These are phyloP conservation scores for Cyclotella cryptica DNA, from an alignment of 108 stramenopile species.

Conservation along the genomic window DNA sequence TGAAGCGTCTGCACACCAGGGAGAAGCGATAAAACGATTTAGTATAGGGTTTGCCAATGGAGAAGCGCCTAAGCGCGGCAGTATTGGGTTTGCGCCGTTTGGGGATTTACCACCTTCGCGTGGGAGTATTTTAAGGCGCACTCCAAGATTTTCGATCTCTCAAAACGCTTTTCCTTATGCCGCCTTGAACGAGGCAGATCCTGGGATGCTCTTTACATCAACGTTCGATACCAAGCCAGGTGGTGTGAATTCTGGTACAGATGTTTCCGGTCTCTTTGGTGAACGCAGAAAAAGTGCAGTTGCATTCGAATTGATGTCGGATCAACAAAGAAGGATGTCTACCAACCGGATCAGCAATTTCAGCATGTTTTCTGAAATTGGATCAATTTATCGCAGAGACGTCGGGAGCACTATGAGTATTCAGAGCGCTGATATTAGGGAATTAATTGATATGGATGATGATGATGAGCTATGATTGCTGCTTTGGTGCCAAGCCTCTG, in stretches of 20 bases:
- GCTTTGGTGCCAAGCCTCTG: too few species aligned
- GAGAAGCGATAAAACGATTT: background rate
- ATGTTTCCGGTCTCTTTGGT: constrained; percentile 38
- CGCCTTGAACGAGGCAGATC: constrained; percentile 28
- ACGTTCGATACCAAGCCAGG: constrained; percentile 52
- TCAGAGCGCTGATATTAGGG: constrained; percentile 46
- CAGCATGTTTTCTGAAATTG: constrained; percentile 27
- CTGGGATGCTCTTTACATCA: constrained; percentile 51
- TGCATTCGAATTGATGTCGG: constrained; percentile 24
- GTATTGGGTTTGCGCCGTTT: background rate
- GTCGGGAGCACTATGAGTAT: constrained; percentile 41
- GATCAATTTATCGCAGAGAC: constrained; percentile 20
- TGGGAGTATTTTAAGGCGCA: constrained; percentile 39
- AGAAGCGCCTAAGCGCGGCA: background rate
- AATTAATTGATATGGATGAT: constrained; percentile 39
- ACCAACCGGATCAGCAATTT: constrained; percentile 35
- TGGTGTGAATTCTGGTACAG: constrained; percentile 50
- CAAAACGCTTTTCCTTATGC: constrained; percentile 13
- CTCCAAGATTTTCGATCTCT: constrained; percentile 11
- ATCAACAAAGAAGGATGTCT: constrained; percentile 33
- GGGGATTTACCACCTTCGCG: constrained; percentile 5
- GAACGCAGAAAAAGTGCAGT: constrained; percentile 43
- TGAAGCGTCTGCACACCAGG: background rate
- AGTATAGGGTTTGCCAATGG: background rate
- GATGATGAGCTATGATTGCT: background rate